A percentile compares a stretch with the other conserved stretches of the same genome.
Conservation (phyloP, 2,329 filamentous ascomycete genomes). For the Cytospora chrysosperma region DNA sequence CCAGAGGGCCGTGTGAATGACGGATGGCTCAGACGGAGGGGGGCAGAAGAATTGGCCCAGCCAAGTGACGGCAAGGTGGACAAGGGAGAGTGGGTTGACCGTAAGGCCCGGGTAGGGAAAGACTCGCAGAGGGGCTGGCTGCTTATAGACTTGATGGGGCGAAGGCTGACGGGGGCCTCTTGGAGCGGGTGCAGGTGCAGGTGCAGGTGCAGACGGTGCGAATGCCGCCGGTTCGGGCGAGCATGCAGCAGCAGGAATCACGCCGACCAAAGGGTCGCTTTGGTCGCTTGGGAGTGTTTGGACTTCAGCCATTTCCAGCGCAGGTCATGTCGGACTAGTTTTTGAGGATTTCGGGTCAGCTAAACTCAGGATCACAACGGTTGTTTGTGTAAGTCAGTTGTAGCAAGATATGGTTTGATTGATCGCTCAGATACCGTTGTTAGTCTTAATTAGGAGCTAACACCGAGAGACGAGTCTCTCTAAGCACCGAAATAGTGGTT, state of each 20-base stretch:
- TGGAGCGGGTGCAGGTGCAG: conserved; percentile 22
- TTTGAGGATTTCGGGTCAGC: conserved; percentile 9
- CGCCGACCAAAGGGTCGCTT: conserved; percentile 3
- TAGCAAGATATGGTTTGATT: conserved; percentile 15
- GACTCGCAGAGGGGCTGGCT: conserved; percentile 75
- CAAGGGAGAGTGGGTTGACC: conserved; percentile 84
- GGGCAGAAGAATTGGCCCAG: conserved; percentile 69
- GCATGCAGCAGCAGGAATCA: conserved; percentile 7
- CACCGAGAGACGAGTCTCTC: conserved; percentile 61
- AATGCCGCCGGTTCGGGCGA: conserved; percentile 23
- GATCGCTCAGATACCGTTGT: conserved; percentile 89
- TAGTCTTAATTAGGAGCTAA: conserved; percentile 74
- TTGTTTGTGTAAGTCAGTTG: background rate
- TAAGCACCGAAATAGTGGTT: conserved; percentile 53
- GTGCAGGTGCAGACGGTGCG: conserved; percentile 19
- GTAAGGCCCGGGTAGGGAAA: conserved; percentile 86
- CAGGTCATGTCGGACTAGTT: conserved; percentile 49
- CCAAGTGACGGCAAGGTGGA: conserved; percentile 78
- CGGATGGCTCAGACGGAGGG: conserved; percentile 61
- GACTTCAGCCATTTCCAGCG: conserved; percentile 44
- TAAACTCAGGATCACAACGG: conserved; percentile 10
- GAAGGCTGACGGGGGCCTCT: conserved; percentile 25
- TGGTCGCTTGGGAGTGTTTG: conserved; percentile 25
- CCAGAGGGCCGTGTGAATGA: conserved; percentile 72
- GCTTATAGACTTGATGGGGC: conserved; percentile 73